These are phyloP conservation scores for Rhizopogon rudus DNA, from an alignment of 768 basidiomycete species.

Conservation along the genomic window DNA sequence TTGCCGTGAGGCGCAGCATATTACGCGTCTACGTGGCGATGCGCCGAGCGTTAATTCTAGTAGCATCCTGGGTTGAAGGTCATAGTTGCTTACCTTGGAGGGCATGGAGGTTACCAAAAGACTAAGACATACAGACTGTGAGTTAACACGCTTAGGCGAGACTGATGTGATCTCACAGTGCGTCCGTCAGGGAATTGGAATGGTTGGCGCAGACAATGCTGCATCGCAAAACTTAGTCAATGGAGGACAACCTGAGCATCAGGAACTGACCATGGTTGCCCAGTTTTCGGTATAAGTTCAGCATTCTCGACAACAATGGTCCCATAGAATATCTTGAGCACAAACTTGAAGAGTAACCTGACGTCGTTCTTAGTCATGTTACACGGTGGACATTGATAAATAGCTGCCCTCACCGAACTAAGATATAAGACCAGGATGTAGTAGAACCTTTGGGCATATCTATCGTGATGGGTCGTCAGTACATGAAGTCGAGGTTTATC, in stretches of 20 bases:
- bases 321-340: slow-evolving; percentile 89
- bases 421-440: slow-evolving; percentile 59
- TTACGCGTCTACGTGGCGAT: slow-evolving; percentile 53
- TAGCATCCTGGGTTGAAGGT: neutral
- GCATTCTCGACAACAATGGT: slow-evolving; percentile 81
- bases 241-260: neutral
- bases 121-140: slow-evolving; percentile 28
- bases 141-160: neutral
- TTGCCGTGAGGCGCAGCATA: slow-evolving; percentile 82
- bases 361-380: neutral
- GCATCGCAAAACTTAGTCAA: slow-evolving; percentile 1
- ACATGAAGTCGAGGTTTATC: neutral
- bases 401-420: slow-evolving; percentile 50
- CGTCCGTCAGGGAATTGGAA: slow-evolving; percentile 82
- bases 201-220: slow-evolving; percentile 88
- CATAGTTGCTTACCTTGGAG: slow-evolving; percentile 40
- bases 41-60: neutral
- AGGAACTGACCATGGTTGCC: slow-evolving; percentile 58
- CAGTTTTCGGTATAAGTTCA: slow-evolving; percentile 64
- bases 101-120: slow-evolving; percentile 74
- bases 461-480: slow-evolving; percentile 6
- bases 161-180: slow-evolving; percentile 49
- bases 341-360: slow-evolving; percentile 72
- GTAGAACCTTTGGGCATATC: slow-evolving; percentile 36
- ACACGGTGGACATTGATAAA: neutral